Evolutionary conservation across 192 early-diverging fungal species (phyloP).

Genomic region (Thamnidium elegans): DNA sequence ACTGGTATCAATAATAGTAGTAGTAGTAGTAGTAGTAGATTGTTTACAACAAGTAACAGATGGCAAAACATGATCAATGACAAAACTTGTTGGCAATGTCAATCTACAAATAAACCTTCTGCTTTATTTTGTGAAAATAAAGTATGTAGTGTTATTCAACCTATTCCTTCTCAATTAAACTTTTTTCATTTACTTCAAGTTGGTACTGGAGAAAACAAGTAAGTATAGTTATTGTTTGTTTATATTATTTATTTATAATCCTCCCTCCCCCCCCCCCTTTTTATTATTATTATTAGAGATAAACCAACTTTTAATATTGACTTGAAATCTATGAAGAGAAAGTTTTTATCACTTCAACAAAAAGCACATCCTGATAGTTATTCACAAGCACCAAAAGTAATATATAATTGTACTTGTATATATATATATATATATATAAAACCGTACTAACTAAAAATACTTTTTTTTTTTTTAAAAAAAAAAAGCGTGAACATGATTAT

Average conservation of each 20-base stretch:
- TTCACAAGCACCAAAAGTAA: slow-evolving; percentile 55
- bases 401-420: too few species aligned
- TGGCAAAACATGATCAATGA: slow-evolving; percentile 3
- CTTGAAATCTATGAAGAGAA: slow-evolving; percentile 49
- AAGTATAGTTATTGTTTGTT: neutral
- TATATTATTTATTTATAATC: neutral
- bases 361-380: slow-evolving; percentile 84
- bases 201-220: slow-evolving; percentile 27
- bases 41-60: neutral
- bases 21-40: too few species aligned
- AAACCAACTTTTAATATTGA: slow-evolving; percentile 68
- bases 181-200: slow-evolving; percentile 60
- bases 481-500: slow-evolving; percentile 57
- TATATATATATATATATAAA: too few species aligned
- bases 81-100: slow-evolving; percentile 66
- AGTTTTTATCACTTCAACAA: slow-evolving; percentile 79
- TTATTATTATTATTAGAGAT: slow-evolving; percentile 20
- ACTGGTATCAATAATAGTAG: neutral
- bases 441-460: too few species aligned
- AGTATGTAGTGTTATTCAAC: slow-evolving; percentile 60
- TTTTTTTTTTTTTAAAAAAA: neutral
- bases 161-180: slow-evolving; percentile 42
- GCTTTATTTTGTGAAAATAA: slow-evolving; percentile 57
- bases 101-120: slow-evolving; percentile 35
- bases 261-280: neutral